These are phyloP conservation scores for Allium cepa DNA, from an alignment of 106 monocot species.

Conservation along the genomic window DNA sequence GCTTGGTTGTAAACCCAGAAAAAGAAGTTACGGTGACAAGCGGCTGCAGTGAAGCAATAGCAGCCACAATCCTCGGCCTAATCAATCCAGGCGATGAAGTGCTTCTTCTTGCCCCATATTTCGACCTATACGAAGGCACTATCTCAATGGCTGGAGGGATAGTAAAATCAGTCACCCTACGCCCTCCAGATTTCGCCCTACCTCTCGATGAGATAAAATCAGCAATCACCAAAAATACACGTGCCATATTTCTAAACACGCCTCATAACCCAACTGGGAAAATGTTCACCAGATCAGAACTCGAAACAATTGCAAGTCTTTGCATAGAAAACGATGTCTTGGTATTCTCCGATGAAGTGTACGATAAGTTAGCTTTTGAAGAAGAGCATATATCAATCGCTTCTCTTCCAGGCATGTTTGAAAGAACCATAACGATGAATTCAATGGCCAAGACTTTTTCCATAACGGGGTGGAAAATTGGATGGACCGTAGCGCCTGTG, in stretches of 20 bases:
- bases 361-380: conserved; percentile 88
- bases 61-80: conserved; percentile 89
- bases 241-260: conserved; percentile 84
- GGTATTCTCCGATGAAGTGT: conserved; percentile 89
- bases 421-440: conserved; percentile 92
- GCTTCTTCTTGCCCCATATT: conserved; percentile 87
- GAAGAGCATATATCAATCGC: conserved; percentile 76
- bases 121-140: conserved; percentile 82
- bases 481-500: conserved; percentile 85
- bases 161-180: conserved; percentile 64
- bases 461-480: conserved; percentile 96
- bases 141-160: conserved; percentile 94
- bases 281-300: conserved; percentile 76
- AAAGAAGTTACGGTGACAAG: conserved; percentile 92
- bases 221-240: conserved; percentile 48
- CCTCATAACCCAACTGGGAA: conserved; percentile 98
- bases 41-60: conserved; percentile 96
- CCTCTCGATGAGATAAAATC: conserved; percentile 70
- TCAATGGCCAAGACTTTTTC: conserved; percentile 96
- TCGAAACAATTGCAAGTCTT: conserved; percentile 65
- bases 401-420: conserved; percentile 82
- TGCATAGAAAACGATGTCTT: conserved; percentile 79
- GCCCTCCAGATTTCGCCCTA: conserved; percentile 73
- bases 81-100: conserved; percentile 95
- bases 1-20: conserved; percentile 69